Evolutionary conservation across 805 yeast species (phyloP).

Genomic region (Hanseniaspora taiwanica): DNA sequence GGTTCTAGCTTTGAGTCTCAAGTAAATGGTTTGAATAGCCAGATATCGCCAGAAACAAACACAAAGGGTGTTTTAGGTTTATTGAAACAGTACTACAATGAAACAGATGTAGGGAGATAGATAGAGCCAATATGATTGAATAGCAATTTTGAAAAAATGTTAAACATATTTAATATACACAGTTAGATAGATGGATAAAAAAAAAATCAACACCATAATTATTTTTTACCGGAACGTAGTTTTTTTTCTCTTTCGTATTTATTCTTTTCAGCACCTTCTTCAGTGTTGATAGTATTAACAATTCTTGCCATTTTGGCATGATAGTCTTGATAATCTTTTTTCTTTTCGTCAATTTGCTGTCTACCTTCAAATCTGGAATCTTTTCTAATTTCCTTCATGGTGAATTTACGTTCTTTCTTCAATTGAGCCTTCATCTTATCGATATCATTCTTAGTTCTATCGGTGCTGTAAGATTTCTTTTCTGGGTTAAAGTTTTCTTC

Average conservation of each 20-base stretch:
- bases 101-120: conserved; percentile 21
- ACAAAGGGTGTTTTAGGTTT: conserved; percentile 58
- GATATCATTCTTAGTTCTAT: conserved; percentile 69
- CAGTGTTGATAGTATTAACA: conserved; percentile 76
- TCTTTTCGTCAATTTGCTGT: conserved; percentile 69
- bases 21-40: too few relatives aligned
- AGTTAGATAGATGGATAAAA: too few relatives aligned
- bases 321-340: conserved; percentile 59
- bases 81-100: conserved; percentile 64
- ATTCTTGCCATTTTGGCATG: conserved; percentile 84
- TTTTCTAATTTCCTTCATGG: conserved; percentile 79
- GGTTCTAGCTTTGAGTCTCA: too few relatives aligned
- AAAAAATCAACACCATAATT: conserved; percentile 3
- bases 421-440: conserved; percentile 70
- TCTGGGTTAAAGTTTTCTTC: conserved; percentile 96
- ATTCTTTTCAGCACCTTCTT: conserved; percentile 91
- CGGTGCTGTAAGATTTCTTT: conserved; percentile 79
- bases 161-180: neutral
- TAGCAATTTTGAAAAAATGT: too few relatives aligned
- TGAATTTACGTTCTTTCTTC: conserved; percentile 83
- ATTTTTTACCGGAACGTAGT: conserved; percentile 38
- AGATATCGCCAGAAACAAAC: neutral
- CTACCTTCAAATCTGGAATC: conserved; percentile 81
- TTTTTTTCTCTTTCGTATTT: conserved; percentile 79
- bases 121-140: conserved; percentile 1